Evolutionary conservation across 805 yeast genomes (phyloP), one percentile per base, ranked within the genome.

Genomic region (Monosporozyma yasuniensis): DNA sequence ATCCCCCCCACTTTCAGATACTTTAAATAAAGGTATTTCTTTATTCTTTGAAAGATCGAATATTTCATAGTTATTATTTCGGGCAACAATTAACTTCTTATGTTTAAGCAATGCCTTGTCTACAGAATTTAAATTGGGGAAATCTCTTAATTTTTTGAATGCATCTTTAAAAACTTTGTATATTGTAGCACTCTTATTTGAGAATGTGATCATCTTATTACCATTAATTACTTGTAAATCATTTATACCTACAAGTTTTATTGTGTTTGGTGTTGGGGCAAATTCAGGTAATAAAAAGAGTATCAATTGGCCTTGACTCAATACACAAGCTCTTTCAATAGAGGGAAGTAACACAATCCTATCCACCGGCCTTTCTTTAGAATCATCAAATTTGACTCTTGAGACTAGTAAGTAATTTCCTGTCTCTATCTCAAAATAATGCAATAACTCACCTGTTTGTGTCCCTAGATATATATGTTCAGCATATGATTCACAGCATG

Each of bases 391-490:
- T 32, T 61, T 57, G 1, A 64, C 58, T 37, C 61, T 59, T 2
- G 69, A 63, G 6, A 66, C 64, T 21, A 66, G 51, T 55, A 64
- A 55, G 38, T 58, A 66, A 44, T 64, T 62, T 7, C 56, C 56
- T 23, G 54, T 56, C 44, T 64, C 68, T 22, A 66, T 58, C 44
- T 66, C 70, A 49, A 61, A 65, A 44, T 64, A 66, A 46, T 66
- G 70, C 42, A 66, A 39, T 14, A 66, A 52, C 25, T 63, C 67
- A 22, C 70, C 70, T 3, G 54, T 51, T 1, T 50, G 46, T 1
- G 68, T 61, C 2, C 69, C 70, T 10, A 66, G 47, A 48, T 64
- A 66, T 16, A 66, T 52, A 48, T 66, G 63, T 19, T 63, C 55
- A 7, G 63, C 66, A 45, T 58, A 60, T 4, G 65, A 57, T 42